A percentile compares a stretch with the other conserved stretches of the same genome.
Conservation (phyloP, 2,329 filamentous ascomycete species). For the Epichloe aotearoae region DNA sequence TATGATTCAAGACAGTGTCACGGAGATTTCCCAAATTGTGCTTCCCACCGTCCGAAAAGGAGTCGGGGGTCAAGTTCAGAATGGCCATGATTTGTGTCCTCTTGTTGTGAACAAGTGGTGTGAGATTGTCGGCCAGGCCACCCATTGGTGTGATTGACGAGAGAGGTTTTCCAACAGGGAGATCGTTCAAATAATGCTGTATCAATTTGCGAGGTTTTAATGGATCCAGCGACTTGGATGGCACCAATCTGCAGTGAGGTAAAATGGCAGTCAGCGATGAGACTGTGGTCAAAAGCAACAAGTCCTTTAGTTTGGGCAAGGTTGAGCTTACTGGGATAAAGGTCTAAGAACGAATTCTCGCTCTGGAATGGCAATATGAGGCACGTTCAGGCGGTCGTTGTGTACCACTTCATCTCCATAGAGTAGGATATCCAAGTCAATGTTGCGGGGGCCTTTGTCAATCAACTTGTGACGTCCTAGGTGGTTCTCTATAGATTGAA, state of each 20-base stretch:
- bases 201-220: slow-evolving; percentile 45
- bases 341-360: slow-evolving; percentile 88
- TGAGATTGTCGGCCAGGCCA: slow-evolving; percentile 34
- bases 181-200: slow-evolving; percentile 47
- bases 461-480: slow-evolving; percentile 74
- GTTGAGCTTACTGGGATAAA: slow-evolving; percentile 52
- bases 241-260: slow-evolving; percentile 33
- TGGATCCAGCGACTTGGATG: slow-evolving; percentile 37
- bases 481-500: slow-evolving; percentile 71
- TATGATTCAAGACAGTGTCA: slow-evolving; percentile 45
- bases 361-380: slow-evolving; percentile 75
- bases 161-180: slow-evolving; percentile 36
- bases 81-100: slow-evolving; percentile 83
- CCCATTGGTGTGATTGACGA: slow-evolving; percentile 47
- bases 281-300: neutral
- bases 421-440: slow-evolving; percentile 84
- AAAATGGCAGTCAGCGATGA: neutral
- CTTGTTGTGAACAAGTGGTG: slow-evolving; percentile 42
- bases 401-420: slow-evolving; percentile 57
- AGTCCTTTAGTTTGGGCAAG: neutral
- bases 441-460: slow-evolving; percentile 88
- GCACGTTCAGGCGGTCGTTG: slow-evolving; percentile 65
- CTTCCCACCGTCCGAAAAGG: slow-evolving; percentile 81
- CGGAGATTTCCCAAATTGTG: slow-evolving; percentile 43
- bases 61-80: slow-evolving; percentile 88